Base-by-base conservation (phyloP, 2,329 filamentous ascomycete species). In the Parafenestella ontariensis region DNA sequence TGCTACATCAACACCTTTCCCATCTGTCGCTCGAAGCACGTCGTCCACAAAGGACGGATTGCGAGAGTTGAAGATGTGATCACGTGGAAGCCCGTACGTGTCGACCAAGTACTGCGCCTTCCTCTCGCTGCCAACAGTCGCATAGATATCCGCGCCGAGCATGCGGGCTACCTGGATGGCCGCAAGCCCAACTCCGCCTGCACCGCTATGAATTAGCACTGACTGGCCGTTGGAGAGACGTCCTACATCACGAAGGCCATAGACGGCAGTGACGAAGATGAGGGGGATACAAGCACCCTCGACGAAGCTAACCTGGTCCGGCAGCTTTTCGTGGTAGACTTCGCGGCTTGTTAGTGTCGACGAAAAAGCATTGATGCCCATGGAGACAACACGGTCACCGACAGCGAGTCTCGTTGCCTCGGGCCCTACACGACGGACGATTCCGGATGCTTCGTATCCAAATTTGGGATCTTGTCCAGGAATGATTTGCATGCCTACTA, bases 1-100 rank as follows among this genome's bases (percentile, higher is more conserved):
- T 2, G 71, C 60, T 1, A 77, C 56, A 52, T 77, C 70, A 3
- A 77, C 71, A 3, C 76, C 76, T 9, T 39, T 8, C 58, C 71
- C 47, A 45, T 39, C 10, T 15, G 59, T 59, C 9, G 43, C 54
- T 0, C 20, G 1, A 39, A 60, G 3, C 0, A 68, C 2, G 4
- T 34, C 42, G 0, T 41, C 9, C 0, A 48, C n/a, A 18, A 61
- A 63, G 0, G 23, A 21, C 3, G 34, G 10, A 43, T 62, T 49
- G 0, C 67, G 61, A 1, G 64, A 71, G 11, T 52, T 52, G 58
- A 78, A 77, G 34, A 79, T 77, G 4, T 59, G 67, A 1, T 66
- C 49, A 2, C 13, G 26, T 2, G 60, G 63, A n/a, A 76, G 58
- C 7, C 49, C 61, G 18, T 52, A 68, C 11, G 49, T 42, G 3